Conservation (phyloP, 495 filamentous ascomycete genomes). For the Aspergillus egyptiacus region DNA sequence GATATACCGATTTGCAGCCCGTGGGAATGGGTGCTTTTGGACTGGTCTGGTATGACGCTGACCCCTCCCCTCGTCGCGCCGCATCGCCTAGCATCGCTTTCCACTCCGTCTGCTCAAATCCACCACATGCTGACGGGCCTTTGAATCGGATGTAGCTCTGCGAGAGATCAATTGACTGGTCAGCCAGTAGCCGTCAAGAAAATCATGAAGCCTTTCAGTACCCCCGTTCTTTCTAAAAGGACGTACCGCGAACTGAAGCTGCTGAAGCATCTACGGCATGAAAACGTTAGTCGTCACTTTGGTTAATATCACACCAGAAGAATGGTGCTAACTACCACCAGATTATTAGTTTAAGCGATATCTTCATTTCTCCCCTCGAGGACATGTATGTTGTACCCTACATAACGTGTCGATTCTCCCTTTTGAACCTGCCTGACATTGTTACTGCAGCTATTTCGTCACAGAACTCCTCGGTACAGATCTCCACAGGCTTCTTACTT, state of each 20-base stretch:
- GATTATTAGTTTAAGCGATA: slow-evolving; percentile 98
- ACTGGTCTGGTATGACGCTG: slow-evolving; percentile 75
- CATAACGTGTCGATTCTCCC: too few species aligned
- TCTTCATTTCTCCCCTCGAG: slow-evolving; percentile 98
- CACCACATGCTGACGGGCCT: slow-evolving; percentile 1
- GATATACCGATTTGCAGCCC: slow-evolving; percentile 95
- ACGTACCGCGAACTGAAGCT: slow-evolving; percentile 97
- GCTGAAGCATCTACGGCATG: slow-evolving; percentile 91
- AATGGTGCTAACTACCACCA: slow-evolving; percentile 34
- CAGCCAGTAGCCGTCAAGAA: slow-evolving; percentile 98
- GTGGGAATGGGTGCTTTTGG: slow-evolving; percentile 99
- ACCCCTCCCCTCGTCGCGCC: slow-evolving; percentile 12
- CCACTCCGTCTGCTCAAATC: background rate
- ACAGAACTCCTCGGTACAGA: slow-evolving; percentile 97
- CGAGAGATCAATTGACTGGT: slow-evolving; percentile 91
- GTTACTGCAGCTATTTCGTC: slow-evolving; percentile 74
- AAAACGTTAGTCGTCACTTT: slow-evolving; percentile 62
- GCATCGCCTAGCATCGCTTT: slow-evolving; percentile 4
- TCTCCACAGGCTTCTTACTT: slow-evolving; percentile 90
- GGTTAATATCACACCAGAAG: background rate
- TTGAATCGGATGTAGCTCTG: slow-evolving; percentile 56
- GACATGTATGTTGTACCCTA: slow-evolving; percentile 74
- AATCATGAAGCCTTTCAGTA: slow-evolving; percentile 99
- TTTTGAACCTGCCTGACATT: slow-evolving; percentile 16
- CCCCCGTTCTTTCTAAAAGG: slow-evolving; percentile 91